Percentiles rank a stretch among this genome's conserved stretches.
Conservation (phyloP, 2,329 filamentous ascomycete species). For the Arthrobotrys sphaeroides region DNA sequence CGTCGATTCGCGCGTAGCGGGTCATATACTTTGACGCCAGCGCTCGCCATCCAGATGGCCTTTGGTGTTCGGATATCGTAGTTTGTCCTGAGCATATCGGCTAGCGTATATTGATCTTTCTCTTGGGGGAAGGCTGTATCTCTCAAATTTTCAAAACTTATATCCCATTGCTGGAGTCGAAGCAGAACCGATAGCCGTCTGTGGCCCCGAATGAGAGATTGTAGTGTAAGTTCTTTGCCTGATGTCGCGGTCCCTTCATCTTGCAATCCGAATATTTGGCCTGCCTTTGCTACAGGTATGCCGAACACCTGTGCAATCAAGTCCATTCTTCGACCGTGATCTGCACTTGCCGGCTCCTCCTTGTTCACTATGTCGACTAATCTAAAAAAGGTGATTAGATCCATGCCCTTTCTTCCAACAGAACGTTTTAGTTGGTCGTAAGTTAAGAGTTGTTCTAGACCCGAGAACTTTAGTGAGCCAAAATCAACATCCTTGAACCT, state of each 20-base stretch:
- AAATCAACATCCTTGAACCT: conserved; percentile 1
- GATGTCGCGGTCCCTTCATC: no score
- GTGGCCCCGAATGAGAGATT: no score
- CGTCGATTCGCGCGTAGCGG: background rate
- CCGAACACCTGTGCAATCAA: no score
- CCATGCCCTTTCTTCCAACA: background rate
- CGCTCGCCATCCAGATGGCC: background rate
- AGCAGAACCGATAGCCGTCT: no score
- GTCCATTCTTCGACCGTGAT: no score
- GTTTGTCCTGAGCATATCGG: background rate
- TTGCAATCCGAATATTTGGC: no score
- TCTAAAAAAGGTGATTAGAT: background rate
- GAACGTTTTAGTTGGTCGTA: background rate
- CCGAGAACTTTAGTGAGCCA: background rate
- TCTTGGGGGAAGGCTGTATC: background rate
- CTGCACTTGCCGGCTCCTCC: no score
- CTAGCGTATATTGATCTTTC: background rate
- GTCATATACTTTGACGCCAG: background rate
- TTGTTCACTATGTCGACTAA: background rate
- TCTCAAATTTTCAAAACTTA: background rate
- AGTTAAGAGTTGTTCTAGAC: background rate
- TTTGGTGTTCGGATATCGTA: background rate
- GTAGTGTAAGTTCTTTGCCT: no score
- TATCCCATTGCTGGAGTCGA: conserved; percentile 7
- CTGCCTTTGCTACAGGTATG: no score